These are phyloP conservation scores for Avena insularis DNA, from an alignment of 176 grass and related monocot species.

Conservation along the genomic window DNA sequence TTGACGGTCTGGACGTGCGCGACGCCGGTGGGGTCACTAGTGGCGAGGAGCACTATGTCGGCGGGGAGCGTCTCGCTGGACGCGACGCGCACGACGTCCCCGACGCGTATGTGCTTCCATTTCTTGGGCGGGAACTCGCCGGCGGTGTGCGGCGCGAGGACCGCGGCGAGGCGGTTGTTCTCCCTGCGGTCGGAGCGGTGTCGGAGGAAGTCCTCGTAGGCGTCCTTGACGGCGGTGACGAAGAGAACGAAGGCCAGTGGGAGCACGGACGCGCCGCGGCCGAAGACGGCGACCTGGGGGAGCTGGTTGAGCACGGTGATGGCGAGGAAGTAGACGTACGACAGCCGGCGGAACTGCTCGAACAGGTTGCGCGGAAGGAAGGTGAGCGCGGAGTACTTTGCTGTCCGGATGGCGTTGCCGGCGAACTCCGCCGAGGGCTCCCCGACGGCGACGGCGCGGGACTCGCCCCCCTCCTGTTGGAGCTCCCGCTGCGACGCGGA, in stretches of 20 bases:
- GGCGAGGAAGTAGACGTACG: slow-evolving; percentile 90
- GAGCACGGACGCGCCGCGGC: slow-evolving; percentile 67
- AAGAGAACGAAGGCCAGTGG: slow-evolving; percentile 84
- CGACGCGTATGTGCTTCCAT: slow-evolving; percentile 83
- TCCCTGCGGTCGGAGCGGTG: slow-evolving; percentile 78
- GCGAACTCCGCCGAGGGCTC: slow-evolving; percentile 52
- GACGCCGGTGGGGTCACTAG: slow-evolving; percentile 74
- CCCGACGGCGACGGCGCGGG: slow-evolving; percentile 58
- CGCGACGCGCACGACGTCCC: slow-evolving; percentile 63
- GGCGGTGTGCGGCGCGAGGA: slow-evolving; percentile 47
- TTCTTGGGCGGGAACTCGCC: slow-evolving; percentile 56
- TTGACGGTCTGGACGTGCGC: slow-evolving; percentile 93
- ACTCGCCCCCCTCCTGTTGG: slow-evolving; percentile 43
- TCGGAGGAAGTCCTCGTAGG: slow-evolving; percentile 88
- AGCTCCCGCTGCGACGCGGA: slow-evolving; percentile 52
- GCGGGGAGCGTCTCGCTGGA: slow-evolving; percentile 73
- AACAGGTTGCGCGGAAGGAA: slow-evolving; percentile 92
- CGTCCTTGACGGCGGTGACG: slow-evolving; percentile 91
- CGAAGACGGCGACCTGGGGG: slow-evolving; percentile 77
- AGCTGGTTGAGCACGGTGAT: slow-evolving; percentile 94
- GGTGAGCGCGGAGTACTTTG: slow-evolving; percentile 77
- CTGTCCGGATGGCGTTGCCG: slow-evolving; percentile 65
- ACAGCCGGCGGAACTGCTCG: slow-evolving; percentile 89
- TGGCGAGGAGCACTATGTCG: slow-evolving; percentile 79
- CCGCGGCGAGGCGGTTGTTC: slow-evolving; percentile 64